Base-by-base conservation (phyloP, 345 rosid genomes). In the Bruguiera parviflora region DNA sequence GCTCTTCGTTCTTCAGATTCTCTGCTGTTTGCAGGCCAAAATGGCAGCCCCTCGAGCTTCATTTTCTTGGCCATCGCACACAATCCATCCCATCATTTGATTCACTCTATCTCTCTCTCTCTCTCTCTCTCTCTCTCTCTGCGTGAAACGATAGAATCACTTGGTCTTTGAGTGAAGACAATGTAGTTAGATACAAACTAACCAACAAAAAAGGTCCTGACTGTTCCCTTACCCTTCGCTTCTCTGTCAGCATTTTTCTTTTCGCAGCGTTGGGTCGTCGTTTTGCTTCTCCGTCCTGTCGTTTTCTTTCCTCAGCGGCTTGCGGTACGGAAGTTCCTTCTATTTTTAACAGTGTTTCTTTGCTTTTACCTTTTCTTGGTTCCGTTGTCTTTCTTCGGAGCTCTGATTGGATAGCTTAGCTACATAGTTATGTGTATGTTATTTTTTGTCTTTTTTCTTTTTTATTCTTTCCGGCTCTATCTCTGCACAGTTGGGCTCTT, bases 131-230 rank as follows among this genome's bases (percentile, higher is more conserved):
- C 37, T 33, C 9, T 33, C 9, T 33, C 9, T 64, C 61, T 35
- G 29, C 5, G 56, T 43, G 49, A 43, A 55, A 27, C 10, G 59
- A 65, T 28, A 67, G 78, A 76, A 76, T 77, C 79, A 64, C 68
- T 68, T 63, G 49, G 27, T 56, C 73, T 61, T 66, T 70, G 70
- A 75, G 58, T 79, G 55, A 69, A 71, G 77, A 79, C 81, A 76
- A 76, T 76, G 76, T 65, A 65, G 35, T 60, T 69, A 39, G 24
- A n/a, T 24, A 46, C 37, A 39, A 31, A 15, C 15, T 53, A 56
- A 37, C 70, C 27, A 37, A 67, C 61, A 8, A 39, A 66, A 66
- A 53, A 59, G 35, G 47, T n/a, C 19, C 25, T 55, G 9, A 15
- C 52, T 56, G 21, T 46, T 65, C 24, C 29, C 4, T 43, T 13